Evolutionary conservation across 1,284 basidiomycete genomes (phyloP).

Genomic region (Leccinum insolens): DNA sequence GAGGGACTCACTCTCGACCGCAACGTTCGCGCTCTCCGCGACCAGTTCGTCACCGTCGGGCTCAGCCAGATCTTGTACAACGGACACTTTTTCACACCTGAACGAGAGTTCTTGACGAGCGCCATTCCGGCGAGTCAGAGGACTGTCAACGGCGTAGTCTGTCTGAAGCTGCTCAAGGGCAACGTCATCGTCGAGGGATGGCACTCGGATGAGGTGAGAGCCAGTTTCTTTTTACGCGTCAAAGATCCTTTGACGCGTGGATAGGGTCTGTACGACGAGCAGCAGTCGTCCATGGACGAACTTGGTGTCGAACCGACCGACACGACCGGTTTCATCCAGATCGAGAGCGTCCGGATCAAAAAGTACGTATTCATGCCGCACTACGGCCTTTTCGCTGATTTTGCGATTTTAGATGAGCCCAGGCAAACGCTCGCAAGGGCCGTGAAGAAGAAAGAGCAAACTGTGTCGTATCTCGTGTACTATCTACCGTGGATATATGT

Average conservation of each 20-base stretch:
- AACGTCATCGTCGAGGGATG: conserved; percentile 95
- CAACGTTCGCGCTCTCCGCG: conserved; percentile 93
- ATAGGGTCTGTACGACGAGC: conserved; percentile 93
- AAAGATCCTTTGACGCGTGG: neutral
- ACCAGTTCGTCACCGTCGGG: conserved; percentile 93
- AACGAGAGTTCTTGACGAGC: conserved; percentile 92
- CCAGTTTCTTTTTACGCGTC: neutral
- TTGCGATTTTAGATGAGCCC: conserved; percentile 65
- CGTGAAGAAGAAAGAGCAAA: conserved; percentile 26
- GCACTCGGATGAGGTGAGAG: conserved; percentile 77
- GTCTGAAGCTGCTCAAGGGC: conserved; percentile 94
- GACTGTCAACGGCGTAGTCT: conserved; percentile 94
- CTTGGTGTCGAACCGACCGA: conserved; percentile 95
- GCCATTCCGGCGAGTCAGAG: conserved; percentile 91
- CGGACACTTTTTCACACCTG: conserved; percentile 96
- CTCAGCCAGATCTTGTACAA: conserved; percentile 95
- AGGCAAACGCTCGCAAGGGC: conserved; percentile 82
- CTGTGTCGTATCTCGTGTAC: conserved; percentile 8
- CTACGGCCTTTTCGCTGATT: neutral
- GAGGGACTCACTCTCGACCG: conserved; percentile 98
- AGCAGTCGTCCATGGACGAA: conserved; percentile 99
- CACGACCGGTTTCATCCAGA: conserved; percentile 92
- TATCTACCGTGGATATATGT: conserved; percentile 3
- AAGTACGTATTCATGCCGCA: conserved; percentile 58
- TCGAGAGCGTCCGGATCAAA: conserved; percentile 95